These are phyloP conservation scores for Lepidium africanum DNA, from an alignment of 345 rosid genomes.

Conservation along the genomic window DNA sequence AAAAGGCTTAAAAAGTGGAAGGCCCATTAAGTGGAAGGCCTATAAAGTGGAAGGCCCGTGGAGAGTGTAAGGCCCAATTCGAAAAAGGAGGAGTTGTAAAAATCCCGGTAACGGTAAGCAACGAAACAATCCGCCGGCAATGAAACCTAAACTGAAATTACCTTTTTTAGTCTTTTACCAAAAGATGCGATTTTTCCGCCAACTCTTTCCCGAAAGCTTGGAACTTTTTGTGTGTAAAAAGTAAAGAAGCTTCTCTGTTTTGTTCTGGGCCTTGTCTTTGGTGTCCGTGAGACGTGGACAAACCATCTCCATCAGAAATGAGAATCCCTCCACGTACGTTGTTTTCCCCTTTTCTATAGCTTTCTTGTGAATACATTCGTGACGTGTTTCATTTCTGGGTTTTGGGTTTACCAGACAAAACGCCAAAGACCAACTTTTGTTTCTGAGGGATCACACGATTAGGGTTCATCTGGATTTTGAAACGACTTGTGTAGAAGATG, in stretches of 20 bases:
- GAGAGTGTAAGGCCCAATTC: background rate
- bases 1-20: no score
- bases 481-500: background rate
- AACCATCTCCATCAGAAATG: constrained; percentile 21
- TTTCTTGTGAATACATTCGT: background rate
- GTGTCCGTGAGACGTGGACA: constrained; percentile 27
- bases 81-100: background rate
- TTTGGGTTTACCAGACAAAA: background rate
- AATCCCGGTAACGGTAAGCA: constrained; percentile 7
- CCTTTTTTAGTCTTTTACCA: background rate
- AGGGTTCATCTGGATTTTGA: constrained; percentile 1
- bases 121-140: constrained; percentile 10
- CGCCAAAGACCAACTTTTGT: constrained; percentile 8
- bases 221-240: constrained; percentile 5
- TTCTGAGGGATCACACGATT: constrained; percentile 6
- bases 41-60: constrained; percentile 1
- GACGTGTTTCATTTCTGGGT: constrained; percentile 9
- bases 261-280: constrained; percentile 19
- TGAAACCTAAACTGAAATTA: constrained; percentile 18
- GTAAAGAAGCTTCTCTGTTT: constrained; percentile 11
- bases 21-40: background rate
- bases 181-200: constrained; percentile 18
- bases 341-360: constrained; percentile 1
- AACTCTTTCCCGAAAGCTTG: constrained; percentile 21
- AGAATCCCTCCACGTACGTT: constrained; percentile 13